These are phyloP conservation scores for Prunella vulgaris DNA, from an alignment of 257 asterid species.

Conservation along the genomic window DNA sequence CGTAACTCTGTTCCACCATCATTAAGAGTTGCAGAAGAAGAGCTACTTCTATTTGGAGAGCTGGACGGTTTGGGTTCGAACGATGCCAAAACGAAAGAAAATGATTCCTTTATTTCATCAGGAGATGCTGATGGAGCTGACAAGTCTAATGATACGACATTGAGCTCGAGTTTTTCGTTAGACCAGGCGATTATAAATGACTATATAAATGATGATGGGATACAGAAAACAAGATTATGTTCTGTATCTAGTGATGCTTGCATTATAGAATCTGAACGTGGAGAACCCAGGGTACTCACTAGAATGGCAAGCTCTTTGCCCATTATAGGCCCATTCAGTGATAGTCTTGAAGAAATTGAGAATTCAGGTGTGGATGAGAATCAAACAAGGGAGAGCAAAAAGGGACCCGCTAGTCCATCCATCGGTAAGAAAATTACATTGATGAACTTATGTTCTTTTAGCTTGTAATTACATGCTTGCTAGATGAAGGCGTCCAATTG, in stretches of 20 bases:
- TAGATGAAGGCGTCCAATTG: background rate
- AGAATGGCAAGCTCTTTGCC: constrained; percentile 70
- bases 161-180: constrained; percentile 23
- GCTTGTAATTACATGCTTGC: constrained; percentile 3
- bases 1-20: constrained; percentile 18
- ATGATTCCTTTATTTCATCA: background rate
- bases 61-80: constrained; percentile 37
- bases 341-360: constrained; percentile 26
- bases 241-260: constrained; percentile 40
- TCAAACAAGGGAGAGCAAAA: constrained; percentile 30
- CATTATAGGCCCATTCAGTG: constrained; percentile 30
- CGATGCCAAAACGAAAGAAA: constrained; percentile 19
- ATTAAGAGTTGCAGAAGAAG: constrained; percentile 44
- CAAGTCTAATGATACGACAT: constrained; percentile 22
- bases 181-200: constrained; percentile 36
- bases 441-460: constrained; percentile 4
- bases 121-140: constrained; percentile 18
- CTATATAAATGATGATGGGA: constrained; percentile 22
- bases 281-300: constrained; percentile 24
- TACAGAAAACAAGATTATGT: constrained; percentile 32
- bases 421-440: constrained; percentile 41
- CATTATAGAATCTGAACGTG: constrained; percentile 31
- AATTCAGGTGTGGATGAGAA: constrained; percentile 10
- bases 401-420: constrained; percentile 28
- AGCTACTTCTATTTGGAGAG: constrained; percentile 54